phyloP scores from a whole-genome alignment of 768 basidiomycete genomes.

The Lentinula detonsa region DNA sequence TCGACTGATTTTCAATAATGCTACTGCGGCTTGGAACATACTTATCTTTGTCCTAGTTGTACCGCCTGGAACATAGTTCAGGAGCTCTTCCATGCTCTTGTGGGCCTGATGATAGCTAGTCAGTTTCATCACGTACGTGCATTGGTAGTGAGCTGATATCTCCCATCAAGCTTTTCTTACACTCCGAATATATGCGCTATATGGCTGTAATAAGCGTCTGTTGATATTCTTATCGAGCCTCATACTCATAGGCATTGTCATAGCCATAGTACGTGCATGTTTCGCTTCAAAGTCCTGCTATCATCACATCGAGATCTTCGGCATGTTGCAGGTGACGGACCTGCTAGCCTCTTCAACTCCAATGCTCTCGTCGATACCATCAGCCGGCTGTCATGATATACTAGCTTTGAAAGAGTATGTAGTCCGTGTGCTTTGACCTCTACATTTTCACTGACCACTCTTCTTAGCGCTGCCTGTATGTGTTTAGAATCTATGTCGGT shows the following conservation, averaged over 20 bases:
- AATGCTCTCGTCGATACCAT: not conserved
- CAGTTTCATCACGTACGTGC: not conserved
- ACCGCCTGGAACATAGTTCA: not conserved
- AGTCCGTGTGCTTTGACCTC: not conserved
- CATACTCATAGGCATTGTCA: not conserved
- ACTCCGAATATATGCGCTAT: constrained; percentile 5
- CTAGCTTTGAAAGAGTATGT: not conserved
- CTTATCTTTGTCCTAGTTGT: not conserved
- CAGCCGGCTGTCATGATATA: not conserved
- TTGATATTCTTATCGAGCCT: not conserved
- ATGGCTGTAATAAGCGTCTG: not conserved
- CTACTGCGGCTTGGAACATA: no score
- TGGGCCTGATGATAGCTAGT: not conserved
- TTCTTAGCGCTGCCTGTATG: constrained; percentile 4
- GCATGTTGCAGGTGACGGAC: not conserved
- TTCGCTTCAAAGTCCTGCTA: not conserved
- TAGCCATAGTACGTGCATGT: not conserved
- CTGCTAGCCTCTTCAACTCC: not conserved
- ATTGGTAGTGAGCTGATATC: not conserved
- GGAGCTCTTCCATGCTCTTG: constrained; percentile 4
- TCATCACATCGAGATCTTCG: not conserved
- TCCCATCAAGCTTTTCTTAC: not conserved
- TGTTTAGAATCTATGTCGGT: not conserved
- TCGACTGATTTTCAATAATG: not conserved
- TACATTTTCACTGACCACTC: not conserved